Evolutionary conservation across 306 rosid species (phyloP), one percentile per base, ranked within the genome.

Genomic region (Lagenaria siceraria): DNA sequence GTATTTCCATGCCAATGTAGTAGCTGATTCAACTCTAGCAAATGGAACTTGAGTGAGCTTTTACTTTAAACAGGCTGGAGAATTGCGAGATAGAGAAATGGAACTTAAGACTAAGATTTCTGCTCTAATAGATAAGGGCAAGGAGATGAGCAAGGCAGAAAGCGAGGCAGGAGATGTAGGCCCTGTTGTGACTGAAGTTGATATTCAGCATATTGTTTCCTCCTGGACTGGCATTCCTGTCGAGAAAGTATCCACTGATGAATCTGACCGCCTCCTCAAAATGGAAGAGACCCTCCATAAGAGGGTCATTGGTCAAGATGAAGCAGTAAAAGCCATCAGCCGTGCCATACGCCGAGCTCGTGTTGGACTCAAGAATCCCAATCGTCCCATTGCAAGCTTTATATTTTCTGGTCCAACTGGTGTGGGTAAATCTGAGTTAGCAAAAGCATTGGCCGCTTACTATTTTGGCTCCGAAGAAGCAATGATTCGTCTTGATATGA

Each of bases 211-310:
- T 69, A 93, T 93, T 48, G 98, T 93, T 6, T 84, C 94, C 60
- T 62, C 98, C 11, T 93, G 98, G 98, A 93, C 98, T 35, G 98
- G 98, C 66, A 93, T 93, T 79, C 98, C 98, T n/a, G 98, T 93
- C 15, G 98, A 93, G 78, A 93, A 93, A 82, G 98, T 93, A 53
- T 93, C 98, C 4, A 81, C 93, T 0, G 98, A 93, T 74, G 98
- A 93, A 85, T 93, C 98, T 13, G 96, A 87, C 64, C 98, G 98
- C 73, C 97, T 93, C 14, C 98, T 93, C 78, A 93, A 93, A 90
- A 93, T 93, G 98, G 98, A 93, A 88, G 98, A 93, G 60, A 88
- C 98, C 31, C 89, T 93, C 72, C 98, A 93, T 72, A 90, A 46
- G 82, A 87, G 98, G 69, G 87, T 93, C 78, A 75, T 93, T 78